Percentiles rank a stretch among this genome's conserved stretches.
These are phyloP conservation scores for Penicillium simplicissimum DNA, from an alignment of 495 filamentous ascomycete species.

Conservation along the genomic window DNA sequence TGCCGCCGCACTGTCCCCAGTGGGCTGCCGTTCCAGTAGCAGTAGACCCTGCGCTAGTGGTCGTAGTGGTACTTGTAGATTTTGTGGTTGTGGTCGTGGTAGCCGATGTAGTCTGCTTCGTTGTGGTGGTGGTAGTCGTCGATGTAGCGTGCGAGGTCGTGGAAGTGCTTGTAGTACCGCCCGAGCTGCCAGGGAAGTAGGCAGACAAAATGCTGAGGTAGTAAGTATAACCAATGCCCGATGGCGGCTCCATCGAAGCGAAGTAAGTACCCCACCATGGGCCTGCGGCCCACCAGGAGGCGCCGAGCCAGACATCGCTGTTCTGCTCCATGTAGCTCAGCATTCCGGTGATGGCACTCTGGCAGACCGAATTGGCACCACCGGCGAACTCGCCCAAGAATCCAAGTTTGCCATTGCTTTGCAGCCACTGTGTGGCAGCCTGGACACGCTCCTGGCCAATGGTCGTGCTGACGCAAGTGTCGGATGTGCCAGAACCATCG, in stretches of 20 bases:
- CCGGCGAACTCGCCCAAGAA: slow-evolving; percentile 73
- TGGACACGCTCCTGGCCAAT: slow-evolving; percentile 64
- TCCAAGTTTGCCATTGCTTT: slow-evolving; percentile 63
- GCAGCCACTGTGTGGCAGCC: slow-evolving; percentile 68
- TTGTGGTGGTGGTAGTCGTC: neutral
- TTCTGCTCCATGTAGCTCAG: slow-evolving; percentile 57
- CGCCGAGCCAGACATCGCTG: slow-evolving; percentile 70
- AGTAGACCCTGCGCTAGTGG: slow-evolving; percentile 4
- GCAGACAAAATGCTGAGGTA: neutral
- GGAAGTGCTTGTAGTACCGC: neutral
- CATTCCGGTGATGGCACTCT: slow-evolving; percentile 64
- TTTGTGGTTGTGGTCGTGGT: neutral
- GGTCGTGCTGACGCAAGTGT: slow-evolving; percentile 58
- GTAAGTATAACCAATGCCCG: slow-evolving; percentile 3
- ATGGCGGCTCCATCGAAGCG: slow-evolving; percentile 4
- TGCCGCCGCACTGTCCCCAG: slow-evolving; percentile 53
- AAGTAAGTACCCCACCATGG: slow-evolving; percentile 60
- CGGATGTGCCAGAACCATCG: slow-evolving; percentile 60
- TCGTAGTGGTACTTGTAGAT: neutral
- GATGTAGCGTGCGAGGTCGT: neutral
- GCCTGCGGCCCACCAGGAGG: slow-evolving; percentile 69
- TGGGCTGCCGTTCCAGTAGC: slow-evolving; percentile 22
- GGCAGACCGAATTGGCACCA: slow-evolving; percentile 64
- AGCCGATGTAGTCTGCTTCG: neutral
- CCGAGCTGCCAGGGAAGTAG: slow-evolving; percentile 4